Conservation (phyloP, 345 rosid species). For the Psidium guajava region DNA sequence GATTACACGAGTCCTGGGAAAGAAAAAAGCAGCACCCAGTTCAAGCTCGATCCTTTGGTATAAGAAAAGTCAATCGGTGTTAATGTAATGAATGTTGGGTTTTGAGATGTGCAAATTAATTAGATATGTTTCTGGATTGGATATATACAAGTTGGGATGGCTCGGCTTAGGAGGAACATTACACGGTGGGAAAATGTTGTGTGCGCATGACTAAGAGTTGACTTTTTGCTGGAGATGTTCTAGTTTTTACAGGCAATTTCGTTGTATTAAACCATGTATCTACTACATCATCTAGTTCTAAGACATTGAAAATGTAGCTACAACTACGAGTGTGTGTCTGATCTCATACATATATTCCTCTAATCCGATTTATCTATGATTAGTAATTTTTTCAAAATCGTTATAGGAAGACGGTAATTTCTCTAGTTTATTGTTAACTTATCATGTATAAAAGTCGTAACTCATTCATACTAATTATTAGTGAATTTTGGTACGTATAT, state of each 20-base stretch:
- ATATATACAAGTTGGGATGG: neutral
- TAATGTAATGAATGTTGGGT: neutral
- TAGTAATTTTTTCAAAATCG: neutral
- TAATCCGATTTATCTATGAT: neutral
- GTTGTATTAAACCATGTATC: neutral
- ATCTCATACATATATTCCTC: neutral
- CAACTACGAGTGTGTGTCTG: neutral
- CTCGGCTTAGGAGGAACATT: neutral
- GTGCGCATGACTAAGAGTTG: neutral
- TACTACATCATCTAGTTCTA: neutral
- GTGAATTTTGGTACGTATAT: neutral
- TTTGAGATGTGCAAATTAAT: slow-evolving; percentile 12
- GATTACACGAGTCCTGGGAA: slow-evolving; percentile 3
- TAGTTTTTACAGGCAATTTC: neutral
- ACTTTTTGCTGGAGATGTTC: neutral
- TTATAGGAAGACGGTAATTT: neutral
- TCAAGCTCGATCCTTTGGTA: slow-evolving; percentile 8
- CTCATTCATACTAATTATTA: neutral
- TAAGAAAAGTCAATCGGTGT: neutral
- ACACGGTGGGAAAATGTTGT: neutral
- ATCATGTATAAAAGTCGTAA: no score
- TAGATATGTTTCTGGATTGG: neutral
- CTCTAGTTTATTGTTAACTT: neutral
- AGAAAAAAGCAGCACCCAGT: slow-evolving; percentile 3
- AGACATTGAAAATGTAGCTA: neutral